Evolutionary conservation across 805 yeast genomes (phyloP).

Genomic region (Yarrowia divulgata): DNA sequence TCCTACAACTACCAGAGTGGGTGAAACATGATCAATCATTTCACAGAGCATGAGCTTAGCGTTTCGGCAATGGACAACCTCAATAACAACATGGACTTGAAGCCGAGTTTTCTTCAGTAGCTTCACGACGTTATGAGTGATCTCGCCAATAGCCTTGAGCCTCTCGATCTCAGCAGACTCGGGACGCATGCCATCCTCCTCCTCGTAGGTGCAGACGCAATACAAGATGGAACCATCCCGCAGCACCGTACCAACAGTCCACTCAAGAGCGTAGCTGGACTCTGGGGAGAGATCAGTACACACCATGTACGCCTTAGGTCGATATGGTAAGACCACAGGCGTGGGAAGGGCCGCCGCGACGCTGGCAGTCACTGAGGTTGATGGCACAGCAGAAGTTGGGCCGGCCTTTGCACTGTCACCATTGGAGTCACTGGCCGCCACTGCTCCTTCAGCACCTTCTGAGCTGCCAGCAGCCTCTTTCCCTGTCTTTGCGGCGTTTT

Average conservation of each 20-base stretch:
- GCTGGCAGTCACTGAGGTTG: constrained; percentile 18
- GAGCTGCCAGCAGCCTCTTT: not conserved
- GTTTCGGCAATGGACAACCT: constrained; percentile 76
- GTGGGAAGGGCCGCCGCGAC: constrained; percentile 21
- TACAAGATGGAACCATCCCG: constrained; percentile 84
- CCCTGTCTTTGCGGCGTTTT: not conserved
- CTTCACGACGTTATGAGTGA: constrained; percentile 53
- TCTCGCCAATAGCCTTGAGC: constrained; percentile 54
- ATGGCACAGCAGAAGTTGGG: not conserved
- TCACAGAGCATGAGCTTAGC: constrained; percentile 75
- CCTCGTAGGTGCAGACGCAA: constrained; percentile 58
- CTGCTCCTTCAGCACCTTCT: not conserved
- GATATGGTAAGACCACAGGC: constrained; percentile 27
- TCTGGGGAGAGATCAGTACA: constrained; percentile 87
- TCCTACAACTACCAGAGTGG: constrained; percentile 77
- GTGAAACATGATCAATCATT: constrained; percentile 72
- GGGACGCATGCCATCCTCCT: constrained; percentile 44
- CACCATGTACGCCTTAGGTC: constrained; percentile 68
- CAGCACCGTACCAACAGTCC: constrained; percentile 85
- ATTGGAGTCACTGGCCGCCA: no score
- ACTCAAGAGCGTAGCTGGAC: constrained; percentile 81
- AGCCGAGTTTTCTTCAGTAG: constrained; percentile 69
- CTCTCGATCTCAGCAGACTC: constrained; percentile 52
- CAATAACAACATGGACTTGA: constrained; percentile 75
- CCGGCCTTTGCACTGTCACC: not conserved